A percentile compares a stretch with the other conserved stretches of the same genome.
Evolutionary conservation across 805 yeast genomes (phyloP).

Genomic region (Wickerhamiella domercqiae): DNA sequence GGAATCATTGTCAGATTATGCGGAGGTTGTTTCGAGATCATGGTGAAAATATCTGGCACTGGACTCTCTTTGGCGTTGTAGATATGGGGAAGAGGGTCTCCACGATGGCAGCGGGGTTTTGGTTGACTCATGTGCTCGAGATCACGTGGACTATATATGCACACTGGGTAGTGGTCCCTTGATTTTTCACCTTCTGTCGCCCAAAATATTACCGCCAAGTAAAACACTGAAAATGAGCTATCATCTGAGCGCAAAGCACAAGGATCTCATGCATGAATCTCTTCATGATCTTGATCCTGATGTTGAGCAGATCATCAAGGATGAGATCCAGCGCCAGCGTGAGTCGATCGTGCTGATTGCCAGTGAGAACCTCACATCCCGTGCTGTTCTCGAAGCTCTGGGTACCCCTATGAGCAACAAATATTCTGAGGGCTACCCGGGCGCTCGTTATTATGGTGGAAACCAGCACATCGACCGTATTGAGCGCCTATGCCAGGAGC

Average conservation of each 20-base stretch:
- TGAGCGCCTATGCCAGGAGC: conserved; percentile 80
- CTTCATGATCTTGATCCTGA: conserved; percentile 25
- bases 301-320: conserved; percentile 30
- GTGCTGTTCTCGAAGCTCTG: conserved; percentile 87
- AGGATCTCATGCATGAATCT: conserved; percentile 17
- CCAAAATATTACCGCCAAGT: too few relatives aligned
- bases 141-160: too few relatives aligned
- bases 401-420: conserved; percentile 98
- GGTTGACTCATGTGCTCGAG: too few relatives aligned
- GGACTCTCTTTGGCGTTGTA: too few relatives aligned
- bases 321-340: conserved; percentile 82
- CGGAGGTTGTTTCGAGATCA: conserved; percentile 27
- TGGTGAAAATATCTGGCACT: conserved; percentile 18
- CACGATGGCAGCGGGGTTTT: too few relatives aligned
- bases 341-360: conserved; percentile 91
- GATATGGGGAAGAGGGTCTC: too few relatives aligned
- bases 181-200: too few relatives aligned
- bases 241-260: conserved; percentile 22
- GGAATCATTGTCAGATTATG: conserved; percentile 48
- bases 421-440: conserved; percentile 98
- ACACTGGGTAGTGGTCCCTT: too few relatives aligned
- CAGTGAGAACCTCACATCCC: conserved; percentile 92
- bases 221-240: too few relatives aligned
- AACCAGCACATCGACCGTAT: conserved; percentile 92
- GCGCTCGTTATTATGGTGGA: conserved; percentile 98